phyloP scores from a whole-genome alignment of 768 basidiomycete genomes.

The Kondoa malvinella region DNA sequence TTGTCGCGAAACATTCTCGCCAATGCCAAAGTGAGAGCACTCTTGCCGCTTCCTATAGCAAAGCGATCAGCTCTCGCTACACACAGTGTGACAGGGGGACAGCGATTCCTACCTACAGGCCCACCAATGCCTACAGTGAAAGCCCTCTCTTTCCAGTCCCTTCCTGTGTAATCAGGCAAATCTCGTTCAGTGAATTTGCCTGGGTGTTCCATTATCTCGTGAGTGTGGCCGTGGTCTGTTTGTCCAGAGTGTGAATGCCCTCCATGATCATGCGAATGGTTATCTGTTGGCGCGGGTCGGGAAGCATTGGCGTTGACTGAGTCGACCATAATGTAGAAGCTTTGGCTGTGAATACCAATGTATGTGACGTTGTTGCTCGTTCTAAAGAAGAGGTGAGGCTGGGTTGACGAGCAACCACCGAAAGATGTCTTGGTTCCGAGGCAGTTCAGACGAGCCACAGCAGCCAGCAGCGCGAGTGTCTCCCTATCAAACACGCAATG shows the following conservation, averaged over 20 bases:
- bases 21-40: constrained; percentile 75
- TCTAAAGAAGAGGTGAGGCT: no score
- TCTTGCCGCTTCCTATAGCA: constrained; percentile 51
- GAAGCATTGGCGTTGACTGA: not conserved
- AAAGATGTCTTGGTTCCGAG: constrained; percentile 18
- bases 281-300: not conserved
- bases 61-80: not conserved
- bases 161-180: constrained; percentile 62
- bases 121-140: constrained; percentile 49
- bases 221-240: not conserved
- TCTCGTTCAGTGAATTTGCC: constrained; percentile 87
- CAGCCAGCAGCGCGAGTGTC: not conserved
- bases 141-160: constrained; percentile 80
- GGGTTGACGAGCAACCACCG: no score
- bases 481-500: not conserved
- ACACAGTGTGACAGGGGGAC: not conserved
- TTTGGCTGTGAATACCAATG: no score
- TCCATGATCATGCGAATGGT: not conserved
- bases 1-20: constrained; percentile 62
- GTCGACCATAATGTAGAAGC: no score
- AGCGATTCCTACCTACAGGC: constrained; percentile 13
- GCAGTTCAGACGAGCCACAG: constrained; percentile 5
- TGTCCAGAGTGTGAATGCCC: not conserved
- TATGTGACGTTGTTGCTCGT: no score
- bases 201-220: constrained; percentile 15